Base-by-base conservation (phyloP, 257 asterid genomes). In the Petunia secreta region DNA sequence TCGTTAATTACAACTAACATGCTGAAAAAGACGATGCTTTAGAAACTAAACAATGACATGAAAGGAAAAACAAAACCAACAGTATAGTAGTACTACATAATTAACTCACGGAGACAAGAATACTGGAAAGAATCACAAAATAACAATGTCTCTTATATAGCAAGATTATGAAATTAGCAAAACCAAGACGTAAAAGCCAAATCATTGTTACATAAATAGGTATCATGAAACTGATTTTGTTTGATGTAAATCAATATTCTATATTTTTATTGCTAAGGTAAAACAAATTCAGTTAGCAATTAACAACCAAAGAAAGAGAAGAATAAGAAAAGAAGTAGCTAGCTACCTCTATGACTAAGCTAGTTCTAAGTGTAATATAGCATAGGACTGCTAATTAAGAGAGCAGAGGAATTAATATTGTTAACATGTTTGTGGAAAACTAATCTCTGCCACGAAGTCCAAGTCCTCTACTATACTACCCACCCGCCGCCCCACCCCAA, bases 171-270 rank as follows among this genome's bases (percentile, higher is more conserved):
- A 6, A 71, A 71, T 48, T 71, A 71, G 54, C 11, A 71, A 71
- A 48, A 71, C 77, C 5, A 71, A 25, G 34, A 71, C 44, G 43
- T 34, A 48, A 10, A 46, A 60, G 74, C 80, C 80, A 80, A 41
- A 71, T 71, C 54, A 58, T 53, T 57, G 25, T 59, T 44, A 46
- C 13, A 36, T 16, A 59, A 25, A 25, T 16, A 16, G 4, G 8
- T 7, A 43, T 5, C 37, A 2, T 16, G 39, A 46, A 44, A 36
- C 4, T 68, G 14, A 43, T 44, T 68, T 44, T 71, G 25, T 6
- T 68, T 44, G 55, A 68, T 36, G 40, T 68, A 37, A 68, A 4
- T n/a, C 13, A 11, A 41, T 15, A 4, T 40, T 40, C n/a, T 66
- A 66, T 14, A n/a, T 1, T 44, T 68, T 8, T 69, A 69, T 16